A percentile compares a stretch with the other conserved stretches of the same genome.
Conservation (phyloP, 2,329 filamentous ascomycete genomes). For the Aspergillus sp. region DNA sequence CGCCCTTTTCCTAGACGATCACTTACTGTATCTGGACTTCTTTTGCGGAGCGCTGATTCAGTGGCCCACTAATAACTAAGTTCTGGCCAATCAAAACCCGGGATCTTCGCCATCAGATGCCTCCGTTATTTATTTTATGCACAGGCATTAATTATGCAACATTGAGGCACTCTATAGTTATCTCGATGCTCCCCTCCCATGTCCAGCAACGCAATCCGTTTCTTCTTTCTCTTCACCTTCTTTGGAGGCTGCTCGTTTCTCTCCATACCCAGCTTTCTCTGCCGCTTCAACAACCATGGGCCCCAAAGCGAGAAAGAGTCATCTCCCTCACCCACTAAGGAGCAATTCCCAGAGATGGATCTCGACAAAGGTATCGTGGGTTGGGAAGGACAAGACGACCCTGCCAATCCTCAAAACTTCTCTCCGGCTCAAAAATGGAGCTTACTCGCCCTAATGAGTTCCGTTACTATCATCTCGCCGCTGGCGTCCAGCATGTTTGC, state of each 20-base stretch:
- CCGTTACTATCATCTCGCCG: conserved; percentile 23
- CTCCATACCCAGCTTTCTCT: background rate
- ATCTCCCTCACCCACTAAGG: background rate
- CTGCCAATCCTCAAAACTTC: conserved; percentile 51
- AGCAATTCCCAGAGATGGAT: conserved; percentile 40
- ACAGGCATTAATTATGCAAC: background rate
- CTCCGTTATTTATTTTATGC: background rate
- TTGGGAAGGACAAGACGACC: conserved; percentile 53
- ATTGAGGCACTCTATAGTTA: too few species aligned
- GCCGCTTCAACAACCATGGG: background rate
- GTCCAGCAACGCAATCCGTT: background rate
- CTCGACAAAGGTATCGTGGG: conserved; percentile 49
- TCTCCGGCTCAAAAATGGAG: conserved; percentile 16
- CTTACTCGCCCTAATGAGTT: conserved; percentile 20
- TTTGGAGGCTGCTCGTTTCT: background rate
- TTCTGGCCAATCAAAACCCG: too few species aligned
- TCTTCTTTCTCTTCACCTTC: background rate
- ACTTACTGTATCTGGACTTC: background rate
- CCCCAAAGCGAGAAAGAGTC: background rate
- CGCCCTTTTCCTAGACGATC: background rate
- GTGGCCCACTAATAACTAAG: background rate
- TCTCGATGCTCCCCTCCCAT: too few species aligned
- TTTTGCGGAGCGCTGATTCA: background rate
- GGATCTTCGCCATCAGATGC: background rate
- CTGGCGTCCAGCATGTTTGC: conserved; percentile 29